Percentiles rank a stretch among this genome's conserved stretches.
Conservation (phyloP, 1,139 yeast genomes). For the Hansenula anomala region DNA sequence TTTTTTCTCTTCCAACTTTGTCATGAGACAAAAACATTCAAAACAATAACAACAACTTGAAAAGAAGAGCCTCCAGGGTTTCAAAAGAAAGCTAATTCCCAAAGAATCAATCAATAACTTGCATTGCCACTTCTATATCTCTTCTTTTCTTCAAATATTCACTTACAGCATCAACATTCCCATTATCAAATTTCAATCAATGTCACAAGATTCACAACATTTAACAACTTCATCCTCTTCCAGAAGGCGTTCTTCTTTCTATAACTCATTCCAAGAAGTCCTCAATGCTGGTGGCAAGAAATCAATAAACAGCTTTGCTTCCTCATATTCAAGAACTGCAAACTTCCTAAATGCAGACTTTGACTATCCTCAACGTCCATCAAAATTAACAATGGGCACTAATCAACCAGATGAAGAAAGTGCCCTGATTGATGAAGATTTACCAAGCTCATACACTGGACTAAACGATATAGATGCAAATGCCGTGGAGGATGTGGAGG, state of each 20-base stretch:
- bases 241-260: constrained; percentile 14
- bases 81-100: too few species aligned
- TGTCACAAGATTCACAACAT: constrained; percentile 4
- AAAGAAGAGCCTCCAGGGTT: too few species aligned
- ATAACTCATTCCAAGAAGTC: constrained; percentile 21
- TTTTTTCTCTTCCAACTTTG: too few species aligned
- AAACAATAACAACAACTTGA: too few species aligned
- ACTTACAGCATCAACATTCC: neutral
- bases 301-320: constrained; percentile 20
- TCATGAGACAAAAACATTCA: too few species aligned
- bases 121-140: too few species aligned
- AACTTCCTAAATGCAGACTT: constrained; percentile 21
- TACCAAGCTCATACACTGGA: neutral
- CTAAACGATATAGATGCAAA: constrained; percentile 1
- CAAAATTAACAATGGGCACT: constrained; percentile 12
- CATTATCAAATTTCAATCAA: neutral
- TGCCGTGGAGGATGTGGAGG: constrained; percentile 51
- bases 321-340: constrained; percentile 20
- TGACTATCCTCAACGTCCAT: constrained; percentile 16
- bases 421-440: constrained; percentile 3
- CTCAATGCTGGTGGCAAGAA: constrained; percentile 19
- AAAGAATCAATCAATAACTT: too few species aligned
- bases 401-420: constrained; percentile 10
- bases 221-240: neutral
- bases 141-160: too few species aligned